Evolutionary conservation across 352 stramenopile species (phyloP).

Genomic region (Ophiocytium majus): DNA sequence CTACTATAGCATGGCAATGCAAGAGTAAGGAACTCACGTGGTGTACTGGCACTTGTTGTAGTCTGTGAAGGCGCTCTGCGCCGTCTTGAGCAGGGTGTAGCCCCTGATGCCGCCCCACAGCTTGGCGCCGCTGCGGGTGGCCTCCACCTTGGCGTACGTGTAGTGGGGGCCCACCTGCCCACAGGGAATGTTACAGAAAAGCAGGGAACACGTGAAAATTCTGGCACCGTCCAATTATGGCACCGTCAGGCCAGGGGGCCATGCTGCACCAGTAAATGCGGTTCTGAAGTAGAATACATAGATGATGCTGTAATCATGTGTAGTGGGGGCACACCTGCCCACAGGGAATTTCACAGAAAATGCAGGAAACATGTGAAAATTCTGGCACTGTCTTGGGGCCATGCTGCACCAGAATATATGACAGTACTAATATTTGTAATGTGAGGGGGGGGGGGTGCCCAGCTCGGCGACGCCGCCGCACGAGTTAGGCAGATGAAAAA

Average conservation of each 20-base stretch:
- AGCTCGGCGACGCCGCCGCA: too few species aligned
- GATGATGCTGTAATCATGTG: not conserved
- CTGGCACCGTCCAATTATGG: not conserved
- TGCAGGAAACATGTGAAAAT: not conserved
- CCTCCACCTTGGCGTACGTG: constrained; percentile 40
- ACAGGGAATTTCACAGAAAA: not conserved
- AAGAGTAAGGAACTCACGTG: constrained; percentile 43
- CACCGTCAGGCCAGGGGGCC: not conserved
- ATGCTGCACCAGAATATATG: not conserved
- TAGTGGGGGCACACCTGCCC: not conserved
- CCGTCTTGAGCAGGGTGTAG: constrained; percentile 80
- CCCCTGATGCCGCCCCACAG: constrained; percentile 42
- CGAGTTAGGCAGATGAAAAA: too few species aligned
- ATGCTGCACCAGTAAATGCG: not conserved
- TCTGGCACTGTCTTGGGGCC: not conserved
- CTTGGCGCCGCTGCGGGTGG: not conserved
- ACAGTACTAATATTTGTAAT: too few species aligned
- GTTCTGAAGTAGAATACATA: not conserved
- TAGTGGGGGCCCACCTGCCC: constrained; percentile 34
- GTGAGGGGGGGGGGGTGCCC: too few species aligned
- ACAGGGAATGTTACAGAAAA: not conserved
- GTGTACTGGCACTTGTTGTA: constrained; percentile 75
- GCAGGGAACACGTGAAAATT: not conserved
- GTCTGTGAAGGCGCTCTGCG: constrained; percentile 76
- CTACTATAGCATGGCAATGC: too few species aligned